Conservation (phyloP, 1,284 basidiomycete species). For the Trichosporon sp. region DNA sequence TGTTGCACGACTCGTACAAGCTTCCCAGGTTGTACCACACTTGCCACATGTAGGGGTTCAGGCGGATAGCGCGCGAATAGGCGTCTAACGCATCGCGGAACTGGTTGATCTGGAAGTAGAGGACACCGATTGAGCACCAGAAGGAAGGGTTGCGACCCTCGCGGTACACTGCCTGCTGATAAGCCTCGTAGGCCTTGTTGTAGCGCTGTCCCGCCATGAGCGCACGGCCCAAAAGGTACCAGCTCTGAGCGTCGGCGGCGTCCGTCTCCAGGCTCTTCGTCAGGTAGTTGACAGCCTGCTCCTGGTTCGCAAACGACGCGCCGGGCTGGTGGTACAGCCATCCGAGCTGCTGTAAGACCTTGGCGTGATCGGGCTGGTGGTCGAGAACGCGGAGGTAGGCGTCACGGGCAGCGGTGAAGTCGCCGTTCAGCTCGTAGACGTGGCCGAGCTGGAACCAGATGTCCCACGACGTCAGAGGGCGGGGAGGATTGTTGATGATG, state of each 20-base stretch:
- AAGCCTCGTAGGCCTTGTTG: slow-evolving; percentile 99
- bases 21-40: slow-evolving; percentile 99
- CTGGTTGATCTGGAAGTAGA: slow-evolving; percentile 99
- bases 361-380: slow-evolving; percentile 92
- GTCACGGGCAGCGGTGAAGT: slow-evolving; percentile 70
- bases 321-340: slow-evolving; percentile 96
- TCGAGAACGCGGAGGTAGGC: slow-evolving; percentile 95
- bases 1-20: slow-evolving; percentile 97
- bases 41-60: slow-evolving; percentile 98
- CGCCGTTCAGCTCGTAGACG: slow-evolving; percentile 73
- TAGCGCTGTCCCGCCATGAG: slow-evolving; percentile 99
- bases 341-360: slow-evolving; percentile 96
- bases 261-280: slow-evolving; percentile 94
- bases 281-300: slow-evolving; percentile 87
- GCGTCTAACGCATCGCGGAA: slow-evolving; percentile 97
- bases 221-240: slow-evolving; percentile 96
- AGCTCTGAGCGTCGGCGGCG: slow-evolving; percentile 93
- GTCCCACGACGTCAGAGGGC: slow-evolving; percentile 92
- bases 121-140: slow-evolving; percentile 98
- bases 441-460: slow-evolving; percentile 99
- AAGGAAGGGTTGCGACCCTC: slow-evolving; percentile 98
- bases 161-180: slow-evolving; percentile 97
- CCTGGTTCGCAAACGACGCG: slow-evolving; percentile 92
- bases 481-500: slow-evolving; percentile 92
- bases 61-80: slow-evolving; percentile 95